Evolutionary conservation across 805 yeast species (phyloP).

Genomic region (Wickerhamiella kurtzmanii): DNA sequence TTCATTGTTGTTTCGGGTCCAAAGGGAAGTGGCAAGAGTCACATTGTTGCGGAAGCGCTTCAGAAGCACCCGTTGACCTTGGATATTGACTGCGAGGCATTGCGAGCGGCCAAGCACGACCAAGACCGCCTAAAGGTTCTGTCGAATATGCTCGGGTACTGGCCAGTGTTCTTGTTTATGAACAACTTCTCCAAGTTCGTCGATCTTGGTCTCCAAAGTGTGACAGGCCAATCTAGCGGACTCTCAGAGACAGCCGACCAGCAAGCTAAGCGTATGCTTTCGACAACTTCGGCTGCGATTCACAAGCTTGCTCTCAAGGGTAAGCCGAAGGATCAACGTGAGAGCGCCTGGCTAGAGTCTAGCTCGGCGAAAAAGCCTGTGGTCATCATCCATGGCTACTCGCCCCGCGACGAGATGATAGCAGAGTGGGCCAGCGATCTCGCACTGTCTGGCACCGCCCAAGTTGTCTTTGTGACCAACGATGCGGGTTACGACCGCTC

Average conservation of each 20-base stretch:
- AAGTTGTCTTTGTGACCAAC: conserved; percentile 76
- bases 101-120: conserved; percentile 65
- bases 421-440: conserved; percentile 84
- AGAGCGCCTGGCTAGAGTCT: conserved; percentile 10
- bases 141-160: conserved; percentile 74
- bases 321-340: conserved; percentile 19
- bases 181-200: conserved; percentile 63
- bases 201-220: conserved; percentile 76
- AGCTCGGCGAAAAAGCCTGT: conserved; percentile 17
- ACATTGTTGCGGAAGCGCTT: conserved; percentile 43
- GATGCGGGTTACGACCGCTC: conserved; percentile 66
- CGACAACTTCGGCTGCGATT: conserved; percentile 38
- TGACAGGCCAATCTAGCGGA: conserved; percentile 58
- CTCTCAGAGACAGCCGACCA: conserved; percentile 23
- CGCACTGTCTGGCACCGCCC: conserved; percentile 68
- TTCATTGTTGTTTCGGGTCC: conserved; percentile 88
- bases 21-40: conserved; percentile 81
- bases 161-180: conserved; percentile 89
- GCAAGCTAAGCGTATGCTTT: conserved; percentile 22
- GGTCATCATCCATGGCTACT: conserved; percentile 12
- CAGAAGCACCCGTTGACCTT: conserved; percentile 44
- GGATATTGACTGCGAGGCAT: conserved; percentile 62
- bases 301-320: conserved; percentile 40
- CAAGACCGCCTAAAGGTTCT: conserved; percentile 29
- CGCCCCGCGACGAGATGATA: conserved; percentile 31